Evolutionary conservation across 495 filamentous ascomycete species (phyloP).

Genomic region (Hypoxylon rickii): DNA sequence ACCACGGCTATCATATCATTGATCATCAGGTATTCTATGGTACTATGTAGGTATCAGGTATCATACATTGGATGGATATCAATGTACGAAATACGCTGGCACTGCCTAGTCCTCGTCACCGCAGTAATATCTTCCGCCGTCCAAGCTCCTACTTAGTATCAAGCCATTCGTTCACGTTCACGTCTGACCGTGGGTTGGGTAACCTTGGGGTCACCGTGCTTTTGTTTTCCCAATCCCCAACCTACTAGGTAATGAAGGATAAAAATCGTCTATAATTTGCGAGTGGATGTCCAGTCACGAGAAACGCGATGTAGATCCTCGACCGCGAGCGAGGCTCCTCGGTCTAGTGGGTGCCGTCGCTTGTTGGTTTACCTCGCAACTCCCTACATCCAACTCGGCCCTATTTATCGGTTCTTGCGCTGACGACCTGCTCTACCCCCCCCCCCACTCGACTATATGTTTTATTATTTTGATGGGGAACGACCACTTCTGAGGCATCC

Average conservation of each 20-base stretch:
- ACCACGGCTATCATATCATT: neutral
- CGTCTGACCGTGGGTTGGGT: constrained; percentile 32
- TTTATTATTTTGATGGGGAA: constrained; percentile 26
- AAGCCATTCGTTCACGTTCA: constrained; percentile 7
- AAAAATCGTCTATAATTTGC: constrained; percentile 3
- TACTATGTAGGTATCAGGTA: too few relatives aligned
- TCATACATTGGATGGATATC: neutral
- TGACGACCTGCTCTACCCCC: constrained; percentile 20
- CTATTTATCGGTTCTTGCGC: constrained; percentile 33
- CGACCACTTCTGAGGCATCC: neutral
- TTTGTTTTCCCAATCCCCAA: constrained; percentile 8
- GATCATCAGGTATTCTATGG: too few relatives aligned
- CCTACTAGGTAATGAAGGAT: too few relatives aligned
- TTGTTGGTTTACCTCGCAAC: constrained; percentile 27
- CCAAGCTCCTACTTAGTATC: too few relatives aligned
- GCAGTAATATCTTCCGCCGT: too few relatives aligned
- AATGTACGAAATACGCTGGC: too few relatives aligned
- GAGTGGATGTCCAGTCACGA: constrained; percentile 5
- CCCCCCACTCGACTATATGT: constrained; percentile 22
- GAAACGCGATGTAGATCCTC: constrained; percentile 24
- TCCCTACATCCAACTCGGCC: constrained; percentile 28
- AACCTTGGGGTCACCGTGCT: constrained; percentile 16
- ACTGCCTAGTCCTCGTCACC: too few relatives aligned
- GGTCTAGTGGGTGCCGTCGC: constrained; percentile 33
- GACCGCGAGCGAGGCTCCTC: constrained; percentile 9